These are phyloP conservation scores for Paramecium caudatum DNA, from an alignment of 73 alveolate genomes.

Conservation along the genomic window DNA sequence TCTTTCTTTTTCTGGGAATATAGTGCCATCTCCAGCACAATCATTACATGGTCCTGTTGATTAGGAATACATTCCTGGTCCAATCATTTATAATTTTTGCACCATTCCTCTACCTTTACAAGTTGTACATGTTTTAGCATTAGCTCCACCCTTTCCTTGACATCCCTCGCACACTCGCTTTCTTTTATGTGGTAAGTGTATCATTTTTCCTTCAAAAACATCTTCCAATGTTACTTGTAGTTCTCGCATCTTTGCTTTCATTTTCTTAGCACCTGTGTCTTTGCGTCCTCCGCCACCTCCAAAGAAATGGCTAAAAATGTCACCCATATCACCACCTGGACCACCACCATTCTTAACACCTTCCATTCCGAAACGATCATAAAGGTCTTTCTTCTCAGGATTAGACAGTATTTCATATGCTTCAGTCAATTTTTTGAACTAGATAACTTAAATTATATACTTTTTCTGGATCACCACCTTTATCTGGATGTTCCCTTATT, in stretches of 20 bases:
- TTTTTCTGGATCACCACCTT: slow-evolving; percentile 98
- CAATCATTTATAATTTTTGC: slow-evolving; percentile 89
- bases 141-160: slow-evolving; percentile 94
- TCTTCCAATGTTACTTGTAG: slow-evolving; percentile 93
- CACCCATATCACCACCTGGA: slow-evolving; percentile 85
- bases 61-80: slow-evolving; percentile 97
- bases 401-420: slow-evolving; percentile 96
- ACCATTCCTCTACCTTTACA: slow-evolving; percentile 97
- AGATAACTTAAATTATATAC: slow-evolving; percentile 7
- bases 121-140: slow-evolving; percentile 90
- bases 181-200: slow-evolving; percentile 90
- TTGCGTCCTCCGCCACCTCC: slow-evolving; percentile 92
- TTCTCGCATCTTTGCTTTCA: slow-evolving; percentile 89
- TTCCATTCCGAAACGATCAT: slow-evolving; percentile 98
- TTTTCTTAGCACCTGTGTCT: slow-evolving; percentile 86
- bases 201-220: slow-evolving; percentile 93
- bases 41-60: slow-evolving; percentile 93
- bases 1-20: slow-evolving; percentile 84
- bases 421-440: slow-evolving; percentile 93
- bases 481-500: slow-evolving; percentile 97
- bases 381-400: slow-evolving; percentile 96
- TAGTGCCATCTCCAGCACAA: slow-evolving; percentile 96
- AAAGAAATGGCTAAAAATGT: slow-evolving; percentile 91
- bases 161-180: slow-evolving; percentile 92
- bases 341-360: slow-evolving; percentile 97